Conservation (phyloP, 148 eudicot genomes). For the Rheum nobile region DNA sequence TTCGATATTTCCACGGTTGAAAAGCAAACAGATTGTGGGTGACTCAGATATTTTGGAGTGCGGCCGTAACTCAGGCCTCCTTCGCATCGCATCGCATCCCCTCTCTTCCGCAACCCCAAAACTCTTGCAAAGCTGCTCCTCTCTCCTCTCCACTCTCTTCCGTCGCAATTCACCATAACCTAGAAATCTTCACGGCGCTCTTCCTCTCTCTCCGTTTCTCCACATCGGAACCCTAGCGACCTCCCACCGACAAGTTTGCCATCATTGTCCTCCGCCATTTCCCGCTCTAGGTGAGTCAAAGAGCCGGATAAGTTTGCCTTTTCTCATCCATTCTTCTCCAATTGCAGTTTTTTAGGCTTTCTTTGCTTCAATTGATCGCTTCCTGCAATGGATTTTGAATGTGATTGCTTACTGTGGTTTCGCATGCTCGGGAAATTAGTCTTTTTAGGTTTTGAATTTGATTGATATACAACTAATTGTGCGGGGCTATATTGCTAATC, state of each 20-base stretch:
- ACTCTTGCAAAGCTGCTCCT: not conserved
- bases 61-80: too few relatives aligned
- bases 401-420: not conserved
- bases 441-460: not conserved
- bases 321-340: not conserved
- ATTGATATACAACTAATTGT: not conserved
- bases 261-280: not conserved
- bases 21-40: too few relatives aligned
- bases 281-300: not conserved
- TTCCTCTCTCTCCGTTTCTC: not conserved
- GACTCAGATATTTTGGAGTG: too few relatives aligned
- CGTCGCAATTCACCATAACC: not conserved
- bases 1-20: too few relatives aligned
- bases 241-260: not conserved
- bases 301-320: not conserved
- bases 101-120: too few relatives aligned
- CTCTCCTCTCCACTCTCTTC: not conserved
- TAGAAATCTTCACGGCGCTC: not conserved
- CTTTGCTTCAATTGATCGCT: not conserved
- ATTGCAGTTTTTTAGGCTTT: not conserved
- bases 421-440: not conserved
- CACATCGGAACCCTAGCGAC: not conserved
- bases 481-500: too few relatives aligned
- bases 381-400: not conserved
- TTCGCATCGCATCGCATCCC: too few relatives aligned